phyloP scores from a whole-genome alignment of 1,284 basidiomycete genomes.

The Pseudozyma pruni region DNA sequence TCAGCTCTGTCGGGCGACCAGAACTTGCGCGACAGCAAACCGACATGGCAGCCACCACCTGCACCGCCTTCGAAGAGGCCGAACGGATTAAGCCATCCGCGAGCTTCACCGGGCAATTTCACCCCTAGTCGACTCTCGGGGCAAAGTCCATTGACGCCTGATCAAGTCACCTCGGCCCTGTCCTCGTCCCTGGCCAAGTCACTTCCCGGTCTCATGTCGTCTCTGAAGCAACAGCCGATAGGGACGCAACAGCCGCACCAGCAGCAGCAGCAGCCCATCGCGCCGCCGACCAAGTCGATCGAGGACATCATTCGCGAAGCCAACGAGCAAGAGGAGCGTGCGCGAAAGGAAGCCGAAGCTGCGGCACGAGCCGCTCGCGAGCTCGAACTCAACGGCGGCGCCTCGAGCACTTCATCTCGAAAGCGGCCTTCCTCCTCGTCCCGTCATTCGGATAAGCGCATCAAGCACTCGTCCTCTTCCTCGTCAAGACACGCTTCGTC shows the following conservation, averaged over 20 bases:
- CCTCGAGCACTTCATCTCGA: conserved; percentile 17
- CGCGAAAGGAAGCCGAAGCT: conserved; percentile 46
- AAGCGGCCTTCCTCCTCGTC: conserved; percentile 37
- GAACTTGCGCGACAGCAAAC: conserved; percentile 23
- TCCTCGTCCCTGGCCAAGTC: conserved; percentile 39
- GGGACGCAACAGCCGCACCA: conserved; percentile 17
- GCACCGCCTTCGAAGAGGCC: conserved; percentile 21
- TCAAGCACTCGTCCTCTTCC: conserved; percentile 27
- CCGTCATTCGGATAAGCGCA: conserved; percentile 40
- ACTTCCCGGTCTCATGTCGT: conserved; percentile 39
- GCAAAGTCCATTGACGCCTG: conserved; percentile 36
- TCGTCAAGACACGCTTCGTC: conserved; percentile 6
- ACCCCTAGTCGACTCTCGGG: conserved; percentile 26
- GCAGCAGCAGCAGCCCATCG: conserved; percentile 22
- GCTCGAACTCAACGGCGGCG: conserved; percentile 23
- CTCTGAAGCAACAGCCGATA: conserved; percentile 34
- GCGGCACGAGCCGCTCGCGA: conserved; percentile 37
- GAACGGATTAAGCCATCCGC: conserved; percentile 19
- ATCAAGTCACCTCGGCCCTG: conserved; percentile 28
- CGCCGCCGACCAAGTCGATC: conserved; percentile 49
- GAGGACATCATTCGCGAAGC: conserved; percentile 66
- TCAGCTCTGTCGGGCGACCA: conserved; percentile 29
- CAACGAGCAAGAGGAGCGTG: conserved; percentile 56
- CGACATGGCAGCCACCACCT: conserved; percentile 39
- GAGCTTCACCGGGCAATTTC: conserved; percentile 21